phyloP scores from a whole-genome alignment of 140 eudicot species.

The Cichorium intybus region DNA sequence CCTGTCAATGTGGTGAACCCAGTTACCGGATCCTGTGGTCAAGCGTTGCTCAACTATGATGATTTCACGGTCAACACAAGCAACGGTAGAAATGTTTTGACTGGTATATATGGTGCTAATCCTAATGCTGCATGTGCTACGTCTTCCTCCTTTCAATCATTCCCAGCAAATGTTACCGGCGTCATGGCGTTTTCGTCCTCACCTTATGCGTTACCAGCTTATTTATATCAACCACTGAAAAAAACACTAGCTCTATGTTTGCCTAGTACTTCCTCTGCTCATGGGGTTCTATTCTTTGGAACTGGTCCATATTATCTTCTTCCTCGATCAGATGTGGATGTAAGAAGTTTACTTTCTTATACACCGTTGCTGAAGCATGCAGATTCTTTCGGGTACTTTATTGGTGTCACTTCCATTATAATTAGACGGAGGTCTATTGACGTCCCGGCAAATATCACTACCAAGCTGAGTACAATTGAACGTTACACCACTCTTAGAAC shows the following conservation, averaged over 20 bases:
- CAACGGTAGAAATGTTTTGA: conserved; percentile 21
- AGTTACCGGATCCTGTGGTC: conserved; percentile 29
- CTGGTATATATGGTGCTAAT: not conserved
- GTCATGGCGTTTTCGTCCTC: conserved; percentile 37
- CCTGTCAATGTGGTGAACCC: conserved; percentile 30
- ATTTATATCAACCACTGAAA: conserved; percentile 1
- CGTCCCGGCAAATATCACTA: not conserved
- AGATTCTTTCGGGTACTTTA: conserved; percentile 17
- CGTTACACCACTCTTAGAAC: conserved; percentile 23
- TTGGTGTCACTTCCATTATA: not conserved
- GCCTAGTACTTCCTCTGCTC: conserved; percentile 19
- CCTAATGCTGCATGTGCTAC: conserved; percentile 33
- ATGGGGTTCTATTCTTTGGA: conserved; percentile 32
- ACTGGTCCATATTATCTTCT: conserved; percentile 28
- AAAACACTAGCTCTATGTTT: conserved; percentile 26
- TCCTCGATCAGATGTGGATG: conserved; percentile 19
- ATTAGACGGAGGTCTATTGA: not conserved
- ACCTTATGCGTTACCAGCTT: conserved; percentile 22
- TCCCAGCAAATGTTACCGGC: conserved; percentile 28
- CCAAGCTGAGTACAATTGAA: conserved; percentile 24
- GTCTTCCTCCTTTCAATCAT: conserved; percentile 11
- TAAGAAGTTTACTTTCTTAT: conserved; percentile 26
- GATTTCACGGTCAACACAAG: not conserved
- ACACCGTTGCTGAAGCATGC: conserved; percentile 14
- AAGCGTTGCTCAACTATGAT: conserved; percentile 20